Evolutionary conservation across 257 asterid species (phyloP), one percentile per base, ranked within the genome.

Genomic region (Leonotis leonurus): DNA sequence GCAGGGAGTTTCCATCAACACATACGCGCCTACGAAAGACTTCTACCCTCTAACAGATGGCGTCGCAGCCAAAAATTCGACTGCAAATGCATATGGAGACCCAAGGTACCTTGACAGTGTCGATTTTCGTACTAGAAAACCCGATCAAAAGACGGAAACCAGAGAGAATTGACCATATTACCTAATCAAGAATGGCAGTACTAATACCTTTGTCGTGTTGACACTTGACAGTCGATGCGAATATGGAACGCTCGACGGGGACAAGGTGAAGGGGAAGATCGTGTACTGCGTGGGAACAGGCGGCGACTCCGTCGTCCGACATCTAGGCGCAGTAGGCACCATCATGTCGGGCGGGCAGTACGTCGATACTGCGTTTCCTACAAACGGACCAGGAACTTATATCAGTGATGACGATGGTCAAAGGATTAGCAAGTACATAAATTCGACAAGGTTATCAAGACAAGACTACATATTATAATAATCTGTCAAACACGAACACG

Each of bases 401-500:
- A 75, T 84, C 26, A 68, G 41, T 32, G 0, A 50, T 5, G 29
- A 29, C 1, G 64, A 75, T 35, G 95, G 92, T 12, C 0, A 24
- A 17, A 70, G 33, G 60, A 77, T 91, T 8, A 75, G 72, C 13
- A 55, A 43, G 9, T 88, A 88, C 69, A 83, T 91, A 54, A 84
- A 88, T 60, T 67, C 94, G 11, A 80, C 94, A 26, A 70, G 77
- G 98, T 85, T n/a, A n/a, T n/a, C n/a, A n/a, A n/a, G n/a, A n/a
- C n/a, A n/a, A n/a, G n/a, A n/a, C n/a, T n/a, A n/a, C n/a, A 8
- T 45, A 39, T 56, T 30, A 22, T 12, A 8, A 13, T 21, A 6
- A 5, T n/a, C n/a, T n/a, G n/a, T n/a, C n/a, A n/a, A n/a, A n/a
- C n/a, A n/a, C n/a, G n/a, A 40, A 20, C 7, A 45, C n/a, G n/a